Conservation (phyloP, 805 yeast genomes). For the Ogataea ramenticola region DNA sequence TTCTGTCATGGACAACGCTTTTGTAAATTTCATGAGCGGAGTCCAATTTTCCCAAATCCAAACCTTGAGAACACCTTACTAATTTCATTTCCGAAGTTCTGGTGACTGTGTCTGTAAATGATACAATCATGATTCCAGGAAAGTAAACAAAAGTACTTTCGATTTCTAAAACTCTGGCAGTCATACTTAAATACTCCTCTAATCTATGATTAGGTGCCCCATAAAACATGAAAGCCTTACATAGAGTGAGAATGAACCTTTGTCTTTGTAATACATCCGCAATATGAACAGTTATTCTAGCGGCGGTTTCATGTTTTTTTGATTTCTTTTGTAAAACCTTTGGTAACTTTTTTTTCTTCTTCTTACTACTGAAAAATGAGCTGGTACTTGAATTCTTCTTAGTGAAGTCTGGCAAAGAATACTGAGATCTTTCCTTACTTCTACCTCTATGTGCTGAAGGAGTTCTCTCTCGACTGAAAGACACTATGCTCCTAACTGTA, state of each 20-base stretch:
- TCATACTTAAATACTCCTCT: conserved; percentile 90
- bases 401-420: conserved; percentile 34
- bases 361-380: not conserved
- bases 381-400: conserved; percentile 29
- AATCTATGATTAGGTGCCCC: conserved; percentile 96
- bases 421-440: conserved; percentile 1
- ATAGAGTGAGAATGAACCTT: conserved; percentile 74
- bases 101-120: conserved; percentile 90
- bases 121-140: conserved; percentile 92
- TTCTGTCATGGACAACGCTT: conserved; percentile 79
- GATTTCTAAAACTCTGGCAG: conserved; percentile 84
- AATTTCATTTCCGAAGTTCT: conserved; percentile 92
- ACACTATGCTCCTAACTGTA: not conserved
- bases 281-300: conserved; percentile 87
- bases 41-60: conserved; percentile 73
- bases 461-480: not conserved
- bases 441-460: not conserved
- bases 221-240: conserved; percentile 84
- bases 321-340: conserved; percentile 18
- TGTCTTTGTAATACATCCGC: conserved; percentile 86
- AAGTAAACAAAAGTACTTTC: conserved; percentile 89
- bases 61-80: conserved; percentile 83
- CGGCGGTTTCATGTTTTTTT: conserved; percentile 35
- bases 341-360: conserved; percentile 12
- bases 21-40: conserved; percentile 81